Evolutionary conservation across 2,329 filamentous ascomycete species (phyloP), one percentile per base, ranked within the genome.

Genomic region (Penicillium sclerotigenum): DNA sequence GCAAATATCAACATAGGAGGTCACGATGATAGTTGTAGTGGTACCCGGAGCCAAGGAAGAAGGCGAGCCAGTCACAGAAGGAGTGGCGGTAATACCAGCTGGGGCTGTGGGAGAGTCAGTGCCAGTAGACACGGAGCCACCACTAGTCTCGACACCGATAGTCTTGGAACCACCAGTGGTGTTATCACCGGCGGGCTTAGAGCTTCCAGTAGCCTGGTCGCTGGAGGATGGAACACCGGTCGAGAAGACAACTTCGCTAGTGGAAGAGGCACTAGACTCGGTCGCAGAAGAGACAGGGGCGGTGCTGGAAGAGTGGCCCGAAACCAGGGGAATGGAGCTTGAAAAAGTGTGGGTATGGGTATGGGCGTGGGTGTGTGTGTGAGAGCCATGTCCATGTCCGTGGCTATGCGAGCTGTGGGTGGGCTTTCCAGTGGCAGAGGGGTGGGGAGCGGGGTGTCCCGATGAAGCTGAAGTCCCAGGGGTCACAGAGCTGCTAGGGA

Each of bases 1-100:
- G 55, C 75, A 77, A 59, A 77, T 72, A 48, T 73, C 70, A 8
- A 70, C 68, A 58, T 77, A 77, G 18, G 73, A 73, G 31, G 75
- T 77, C 34, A 70, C 65, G 47, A 75, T 69, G 18, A 75, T 59
- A 13, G 73, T 74, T 10, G 73, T 75, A 36, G 67, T 66, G 6
- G 68, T 73, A 38, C 52, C 59, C 1, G 65, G 56, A 43, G 59
- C 57, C 4, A 63, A 62, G 24, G 60, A 59, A n/a, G 64, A 47
- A 8, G 57, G 47, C 29, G 54, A 53, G 24, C 61, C 13, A 8
- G 60, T 63, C 13, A 59, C 56, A 1, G 63, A 59, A 22, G 57
- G 53, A 20, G 50, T 26, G 22, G 52, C 49, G 20, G 57, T 46
- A 41, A 47, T 43, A 16, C 42, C 34, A 18, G 63, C 53, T 2